Evolutionary conservation across 768 basidiomycete genomes (phyloP).

Genomic region (Lepiota brunneoincarnata): DNA sequence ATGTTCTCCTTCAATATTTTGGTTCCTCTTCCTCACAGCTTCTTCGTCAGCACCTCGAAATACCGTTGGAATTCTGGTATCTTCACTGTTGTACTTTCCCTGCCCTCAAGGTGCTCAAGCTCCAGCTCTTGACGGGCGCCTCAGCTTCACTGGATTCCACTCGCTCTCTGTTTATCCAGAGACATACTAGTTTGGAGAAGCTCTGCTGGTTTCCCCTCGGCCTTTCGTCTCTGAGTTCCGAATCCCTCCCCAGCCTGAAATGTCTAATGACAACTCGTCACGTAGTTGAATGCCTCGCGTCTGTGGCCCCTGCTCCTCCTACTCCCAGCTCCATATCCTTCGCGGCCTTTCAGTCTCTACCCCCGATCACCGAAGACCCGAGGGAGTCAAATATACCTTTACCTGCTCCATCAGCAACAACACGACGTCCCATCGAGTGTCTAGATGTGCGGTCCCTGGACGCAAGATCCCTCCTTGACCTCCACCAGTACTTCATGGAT

Average conservation of each 20-base stretch:
- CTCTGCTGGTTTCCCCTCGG: slow-evolving; percentile 44
- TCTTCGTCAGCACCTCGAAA: slow-evolving; percentile 34
- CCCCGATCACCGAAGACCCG: slow-evolving; percentile 8
- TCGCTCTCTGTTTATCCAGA: slow-evolving; percentile 37
- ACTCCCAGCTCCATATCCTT: slow-evolving; percentile 11
- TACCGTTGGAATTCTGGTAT: slow-evolving; percentile 43
- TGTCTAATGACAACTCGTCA: slow-evolving; percentile 31
- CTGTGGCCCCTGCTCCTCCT: slow-evolving; percentile 14
- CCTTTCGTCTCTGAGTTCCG: slow-evolving; percentile 28
- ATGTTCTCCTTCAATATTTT: not conserved
- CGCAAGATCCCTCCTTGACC: slow-evolving; percentile 25
- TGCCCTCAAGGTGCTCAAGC: slow-evolving; percentile 35
- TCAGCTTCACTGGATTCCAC: slow-evolving; percentile 31
- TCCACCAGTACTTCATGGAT: slow-evolving; percentile 26
- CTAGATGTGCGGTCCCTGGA: slow-evolving; percentile 31
- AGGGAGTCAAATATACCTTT: not conserved
- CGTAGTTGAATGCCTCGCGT: slow-evolving; percentile 34
- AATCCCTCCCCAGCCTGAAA: slow-evolving; percentile 39
- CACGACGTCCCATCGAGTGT: slow-evolving; percentile 30
- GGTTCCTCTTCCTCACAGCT: not conserved
- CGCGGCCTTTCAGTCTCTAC: slow-evolving; percentile 6
- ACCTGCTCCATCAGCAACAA: slow-evolving; percentile 1
- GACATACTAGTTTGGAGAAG: slow-evolving; percentile 44
- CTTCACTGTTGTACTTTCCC: slow-evolving; percentile 38
- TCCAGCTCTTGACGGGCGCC: slow-evolving; percentile 40